These are phyloP conservation scores for Elaeis oleifera DNA, from an alignment of 202 grass and related monocot species.

Conservation along the genomic window DNA sequence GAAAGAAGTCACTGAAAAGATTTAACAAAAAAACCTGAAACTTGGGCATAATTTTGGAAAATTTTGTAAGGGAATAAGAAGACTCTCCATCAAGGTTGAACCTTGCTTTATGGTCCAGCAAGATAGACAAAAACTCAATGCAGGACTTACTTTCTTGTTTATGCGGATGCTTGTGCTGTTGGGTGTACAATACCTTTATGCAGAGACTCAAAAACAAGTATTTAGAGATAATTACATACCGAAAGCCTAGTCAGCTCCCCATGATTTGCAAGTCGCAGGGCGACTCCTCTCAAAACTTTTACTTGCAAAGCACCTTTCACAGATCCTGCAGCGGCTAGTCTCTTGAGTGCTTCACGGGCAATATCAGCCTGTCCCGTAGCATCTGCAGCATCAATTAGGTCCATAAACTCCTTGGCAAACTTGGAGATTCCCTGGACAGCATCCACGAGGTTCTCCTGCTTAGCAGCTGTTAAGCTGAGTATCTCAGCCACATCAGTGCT, in stretches of 20 bases:
- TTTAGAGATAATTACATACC: conserved; percentile 41
- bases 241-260: conserved; percentile 95
- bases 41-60: too few species aligned
- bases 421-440: conserved; percentile 96
- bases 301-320: conserved; percentile 95
- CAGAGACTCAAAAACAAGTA: not conserved
- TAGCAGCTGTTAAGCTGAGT: conserved; percentile 83
- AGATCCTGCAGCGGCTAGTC: conserved; percentile 86
- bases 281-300: conserved; percentile 78
- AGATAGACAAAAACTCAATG: too few species aligned
- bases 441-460: conserved; percentile 95
- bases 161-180: too few species aligned
- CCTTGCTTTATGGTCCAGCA: too few species aligned
- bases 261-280: conserved; percentile 94
- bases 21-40: too few species aligned
- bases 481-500: conserved; percentile 83
- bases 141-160: too few species aligned
- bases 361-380: conserved; percentile 91
- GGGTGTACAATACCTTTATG: too few species aligned
- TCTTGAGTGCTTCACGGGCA: conserved; percentile 88
- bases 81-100: too few species aligned
- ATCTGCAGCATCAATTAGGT: conserved; percentile 98
- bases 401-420: conserved; percentile 95
- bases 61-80: too few species aligned
- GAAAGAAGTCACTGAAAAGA: too few species aligned